Conservation (phyloP, 495 filamentous ascomycete species). For the Hyphodiscus hymeniophilus region DNA sequence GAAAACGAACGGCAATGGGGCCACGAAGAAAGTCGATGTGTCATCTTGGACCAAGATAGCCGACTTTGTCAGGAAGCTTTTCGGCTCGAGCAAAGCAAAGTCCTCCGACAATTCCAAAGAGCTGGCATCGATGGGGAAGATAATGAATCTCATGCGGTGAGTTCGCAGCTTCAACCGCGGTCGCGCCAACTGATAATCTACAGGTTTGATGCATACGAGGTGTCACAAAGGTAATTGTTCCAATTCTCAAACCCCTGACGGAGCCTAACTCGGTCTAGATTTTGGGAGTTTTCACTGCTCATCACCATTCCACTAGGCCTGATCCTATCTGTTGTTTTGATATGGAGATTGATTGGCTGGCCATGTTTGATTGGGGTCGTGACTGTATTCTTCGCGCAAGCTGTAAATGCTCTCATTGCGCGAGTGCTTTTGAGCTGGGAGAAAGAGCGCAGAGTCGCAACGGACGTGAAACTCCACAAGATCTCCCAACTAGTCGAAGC, state of each 20-base stretch:
- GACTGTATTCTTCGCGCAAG: constrained; percentile 55
- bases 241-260: neutral
- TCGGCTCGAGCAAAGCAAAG: constrained; percentile 22
- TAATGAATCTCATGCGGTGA: constrained; percentile 67
- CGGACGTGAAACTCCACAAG: constrained; percentile 64
- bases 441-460: constrained; percentile 51
- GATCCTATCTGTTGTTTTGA: constrained; percentile 55
- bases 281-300: constrained; percentile 71
- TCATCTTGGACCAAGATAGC: constrained; percentile 1
- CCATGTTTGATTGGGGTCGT: constrained; percentile 67
- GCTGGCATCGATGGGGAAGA: constrained; percentile 72
- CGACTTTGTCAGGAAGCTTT: constrained; percentile 8
- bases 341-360: constrained; percentile 70
- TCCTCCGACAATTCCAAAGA: constrained; percentile 30
- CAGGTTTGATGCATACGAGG: constrained; percentile 63
- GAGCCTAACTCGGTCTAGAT: constrained; percentile 27
- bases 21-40: constrained; percentile 6
- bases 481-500: constrained; percentile 75
- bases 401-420: constrained; percentile 54
- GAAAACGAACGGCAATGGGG: constrained; percentile 24
- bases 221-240: constrained; percentile 52
- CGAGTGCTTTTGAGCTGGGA: constrained; percentile 54
- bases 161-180: neutral
- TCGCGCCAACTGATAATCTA: constrained; percentile 2
- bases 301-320: constrained; percentile 61